A percentile compares a stretch with the other conserved stretches of the same genome.
phyloP scores from a whole-genome alignment of 208 protist species.

The Entamoeba histolytica region DNA sequence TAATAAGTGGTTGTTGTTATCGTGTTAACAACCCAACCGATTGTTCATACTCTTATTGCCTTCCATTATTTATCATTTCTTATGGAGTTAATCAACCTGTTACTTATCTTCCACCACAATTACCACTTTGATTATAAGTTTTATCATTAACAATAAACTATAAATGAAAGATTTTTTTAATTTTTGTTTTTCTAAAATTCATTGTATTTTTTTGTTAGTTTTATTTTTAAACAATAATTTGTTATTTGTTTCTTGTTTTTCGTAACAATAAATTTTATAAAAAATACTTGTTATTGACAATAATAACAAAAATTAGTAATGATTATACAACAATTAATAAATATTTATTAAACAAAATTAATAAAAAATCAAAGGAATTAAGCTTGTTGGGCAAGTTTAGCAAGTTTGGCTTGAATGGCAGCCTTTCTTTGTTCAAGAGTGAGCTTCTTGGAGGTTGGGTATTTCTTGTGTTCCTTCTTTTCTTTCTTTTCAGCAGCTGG shows the following conservation, averaged over 20 bases:
- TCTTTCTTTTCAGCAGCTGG: constrained; percentile 28
- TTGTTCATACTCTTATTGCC: not conserved
- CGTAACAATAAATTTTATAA: too few species aligned
- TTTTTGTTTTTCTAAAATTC: too few species aligned
- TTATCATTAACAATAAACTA: too few species aligned
- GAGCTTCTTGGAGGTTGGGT: not conserved
- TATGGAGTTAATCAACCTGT: not conserved
- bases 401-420: not conserved
- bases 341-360: too few species aligned
- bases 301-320: too few species aligned
- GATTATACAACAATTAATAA: too few species aligned
- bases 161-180: too few species aligned
- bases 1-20: not conserved
- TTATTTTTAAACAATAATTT: too few species aligned
- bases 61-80: not conserved
- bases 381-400: not conserved
- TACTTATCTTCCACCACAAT: not conserved
- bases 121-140: too few species aligned
- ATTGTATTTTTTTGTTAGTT: too few species aligned
- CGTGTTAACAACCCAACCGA: not conserved
- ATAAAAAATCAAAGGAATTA: not conserved
- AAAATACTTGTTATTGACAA: too few species aligned
- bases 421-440: not conserved
- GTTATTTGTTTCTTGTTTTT: too few species aligned
- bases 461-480: not conserved